These are phyloP conservation scores for Pythium angustatum DNA, from an alignment of 352 stramenopile genomes.

Conservation along the genomic window DNA sequence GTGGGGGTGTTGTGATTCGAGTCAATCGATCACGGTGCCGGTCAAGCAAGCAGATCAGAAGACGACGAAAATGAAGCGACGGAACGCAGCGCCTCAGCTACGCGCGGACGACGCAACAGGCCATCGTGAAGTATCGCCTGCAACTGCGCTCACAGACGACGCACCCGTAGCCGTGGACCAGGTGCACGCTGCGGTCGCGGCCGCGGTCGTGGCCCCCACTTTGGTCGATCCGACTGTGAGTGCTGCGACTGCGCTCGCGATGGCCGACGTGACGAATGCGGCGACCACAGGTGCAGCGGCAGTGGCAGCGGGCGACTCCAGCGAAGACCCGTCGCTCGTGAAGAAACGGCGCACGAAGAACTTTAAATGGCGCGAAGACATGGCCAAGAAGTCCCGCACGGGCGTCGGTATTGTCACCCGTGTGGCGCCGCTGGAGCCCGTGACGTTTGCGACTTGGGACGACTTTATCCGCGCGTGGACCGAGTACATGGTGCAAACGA, in stretches of 20 bases:
- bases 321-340: constrained; percentile 36
- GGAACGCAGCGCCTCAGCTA: background rate
- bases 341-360: constrained; percentile 87
- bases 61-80: constrained; percentile 12
- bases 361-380: constrained; percentile 74
- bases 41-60: background rate
- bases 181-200: background rate
- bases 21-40: background rate
- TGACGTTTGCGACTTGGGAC: constrained; percentile 66
- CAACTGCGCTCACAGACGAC: background rate
- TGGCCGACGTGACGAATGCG: constrained; percentile 15
- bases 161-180: too few species aligned
- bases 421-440: constrained; percentile 51
- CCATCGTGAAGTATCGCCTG: background rate
- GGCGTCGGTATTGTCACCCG: constrained; percentile 38
- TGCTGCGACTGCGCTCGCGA: too few species aligned
- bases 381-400: constrained; percentile 53
- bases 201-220: background rate
- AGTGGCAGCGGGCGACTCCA: too few species aligned
- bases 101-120: constrained; percentile 1
- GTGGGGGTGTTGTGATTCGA: constrained; percentile 10
- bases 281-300: background rate
- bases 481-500: constrained; percentile 65
- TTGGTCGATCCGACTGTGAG: too few species aligned
- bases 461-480: constrained; percentile 67